Percentiles rank a stretch among this genome's conserved stretches.
These are phyloP conservation scores for Aspergillus sp. DNA, from an alignment of 2,329 filamentous ascomycete genomes.

Conservation along the genomic window DNA sequence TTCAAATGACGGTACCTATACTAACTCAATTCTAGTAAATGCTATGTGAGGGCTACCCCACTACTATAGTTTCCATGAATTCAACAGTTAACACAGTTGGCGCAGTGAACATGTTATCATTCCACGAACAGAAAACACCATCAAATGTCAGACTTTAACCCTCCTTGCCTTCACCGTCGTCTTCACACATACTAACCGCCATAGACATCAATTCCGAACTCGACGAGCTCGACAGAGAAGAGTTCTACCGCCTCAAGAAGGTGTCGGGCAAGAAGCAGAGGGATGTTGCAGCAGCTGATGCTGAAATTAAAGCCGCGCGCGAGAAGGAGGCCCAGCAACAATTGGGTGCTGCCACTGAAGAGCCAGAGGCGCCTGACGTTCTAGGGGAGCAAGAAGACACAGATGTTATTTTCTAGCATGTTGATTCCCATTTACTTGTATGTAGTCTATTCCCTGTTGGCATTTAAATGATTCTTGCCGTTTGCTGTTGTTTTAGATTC, in stretches of 20 bases:
- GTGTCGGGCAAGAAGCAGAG: conserved; percentile 82
- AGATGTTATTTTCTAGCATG: conserved; percentile 76
- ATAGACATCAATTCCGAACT: conserved; percentile 95
- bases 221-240: conserved; percentile 94
- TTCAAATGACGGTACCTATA: background rate
- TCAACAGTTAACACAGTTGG: conserved; percentile 16
- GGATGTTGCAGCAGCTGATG: conserved; percentile 70
- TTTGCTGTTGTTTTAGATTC: conserved; percentile 1
- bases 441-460: conserved; percentile 21
- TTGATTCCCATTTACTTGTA: conserved; percentile 15
- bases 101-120: conserved; percentile 71
- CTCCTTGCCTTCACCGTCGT: background rate
- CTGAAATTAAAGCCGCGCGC: conserved; percentile 65
- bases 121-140: conserved; percentile 97
- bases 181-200: conserved; percentile 9
- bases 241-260: conserved; percentile 98
- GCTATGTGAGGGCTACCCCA: conserved; percentile 68
- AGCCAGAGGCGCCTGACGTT: conserved; percentile 59
- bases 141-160: conserved; percentile 68
- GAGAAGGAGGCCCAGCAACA: conserved; percentile 52
- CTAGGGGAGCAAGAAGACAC: conserved; percentile 75
- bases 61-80: background rate
- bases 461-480: conserved; percentile 15
- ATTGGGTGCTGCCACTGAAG: conserved; percentile 49
- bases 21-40: conserved; percentile 64